phyloP scores from a whole-genome alignment of 2,329 filamentous ascomycete species.

The Aspergillus costaricaensis region DNA sequence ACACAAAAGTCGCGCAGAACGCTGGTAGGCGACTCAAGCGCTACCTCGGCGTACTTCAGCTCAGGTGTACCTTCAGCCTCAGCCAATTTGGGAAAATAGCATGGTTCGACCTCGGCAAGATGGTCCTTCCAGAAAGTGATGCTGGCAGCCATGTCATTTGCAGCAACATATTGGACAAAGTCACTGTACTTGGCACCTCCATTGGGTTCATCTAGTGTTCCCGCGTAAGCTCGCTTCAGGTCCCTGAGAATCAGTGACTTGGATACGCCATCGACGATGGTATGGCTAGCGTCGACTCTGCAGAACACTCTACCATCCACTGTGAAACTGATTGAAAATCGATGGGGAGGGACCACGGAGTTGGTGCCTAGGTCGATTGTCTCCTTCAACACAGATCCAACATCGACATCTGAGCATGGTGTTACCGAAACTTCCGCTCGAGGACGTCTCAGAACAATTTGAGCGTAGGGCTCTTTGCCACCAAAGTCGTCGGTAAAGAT shows the following conservation, averaged over 20 bases:
- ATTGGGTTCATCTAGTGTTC: neutral
- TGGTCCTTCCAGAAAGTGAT: conserved; percentile 8
- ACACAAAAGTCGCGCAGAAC: conserved; percentile 1
- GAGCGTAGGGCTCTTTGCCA: conserved; percentile 17
- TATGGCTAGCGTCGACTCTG: neutral
- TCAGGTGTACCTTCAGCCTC: conserved; percentile 12
- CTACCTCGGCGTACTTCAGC: neutral
- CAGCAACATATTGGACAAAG: conserved; percentile 14
- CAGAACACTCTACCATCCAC: neutral
- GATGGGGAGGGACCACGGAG: neutral
- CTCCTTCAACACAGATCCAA: neutral
- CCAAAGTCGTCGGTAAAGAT: conserved; percentile 20
- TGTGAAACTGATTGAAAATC: neutral
- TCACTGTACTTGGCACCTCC: conserved; percentile 1
- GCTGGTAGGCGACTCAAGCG: neutral
- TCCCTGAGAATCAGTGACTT: neutral
- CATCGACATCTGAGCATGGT: neutral
- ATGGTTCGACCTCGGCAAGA: conserved; percentile 5
- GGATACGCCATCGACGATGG: neutral
- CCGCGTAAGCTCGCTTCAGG: neutral
- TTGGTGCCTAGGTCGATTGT: neutral
- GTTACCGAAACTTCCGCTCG: conserved; percentile 10
- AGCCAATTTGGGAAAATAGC: conserved; percentile 13
- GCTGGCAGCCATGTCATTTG: conserved; percentile 17
- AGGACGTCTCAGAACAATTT: conserved; percentile 25